These are phyloP conservation scores for Plectranthus barbatus DNA, from an alignment of 257 asterid species.

Conservation along the genomic window DNA sequence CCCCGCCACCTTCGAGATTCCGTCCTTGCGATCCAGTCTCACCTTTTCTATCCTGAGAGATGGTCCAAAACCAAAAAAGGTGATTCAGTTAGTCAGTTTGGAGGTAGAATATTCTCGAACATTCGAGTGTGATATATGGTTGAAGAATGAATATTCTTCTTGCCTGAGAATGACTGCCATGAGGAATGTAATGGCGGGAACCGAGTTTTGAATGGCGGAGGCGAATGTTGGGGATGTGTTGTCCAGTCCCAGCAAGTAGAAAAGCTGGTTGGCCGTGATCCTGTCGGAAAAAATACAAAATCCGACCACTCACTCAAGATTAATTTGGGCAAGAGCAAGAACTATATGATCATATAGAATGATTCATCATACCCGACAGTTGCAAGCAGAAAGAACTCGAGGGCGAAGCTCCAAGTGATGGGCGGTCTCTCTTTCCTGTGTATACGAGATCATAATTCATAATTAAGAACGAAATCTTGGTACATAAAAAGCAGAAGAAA, in stretches of 20 bases:
- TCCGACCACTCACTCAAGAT: background rate
- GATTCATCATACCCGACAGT: slow-evolving; percentile 65
- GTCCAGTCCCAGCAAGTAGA: slow-evolving; percentile 90
- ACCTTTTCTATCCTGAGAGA: slow-evolving; percentile 76
- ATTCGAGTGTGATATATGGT: too few relatives aligned
- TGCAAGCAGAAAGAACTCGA: slow-evolving; percentile 91
- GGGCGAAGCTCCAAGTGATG: slow-evolving; percentile 47
- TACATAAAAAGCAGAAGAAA: too few relatives aligned
- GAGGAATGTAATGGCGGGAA: slow-evolving; percentile 94
- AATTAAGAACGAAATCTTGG: too few relatives aligned
- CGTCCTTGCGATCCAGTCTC: slow-evolving; percentile 72
- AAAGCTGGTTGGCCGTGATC: slow-evolving; percentile 93
- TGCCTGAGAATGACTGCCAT: slow-evolving; percentile 86
- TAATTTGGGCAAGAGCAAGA: background rate
- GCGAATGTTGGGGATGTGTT: slow-evolving; percentile 96
- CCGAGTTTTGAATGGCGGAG: slow-evolving; percentile 92
- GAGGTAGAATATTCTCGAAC: too few relatives aligned
- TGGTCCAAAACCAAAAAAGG: too few relatives aligned
- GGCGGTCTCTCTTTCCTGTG: slow-evolving; percentile 95
- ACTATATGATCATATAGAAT: background rate
- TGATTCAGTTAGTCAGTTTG: too few relatives aligned
- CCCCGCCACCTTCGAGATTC: slow-evolving; percentile 74
- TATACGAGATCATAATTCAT: too few relatives aligned
- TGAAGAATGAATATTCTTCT: background rate
- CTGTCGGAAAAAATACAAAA: slow-evolving; percentile 21